Conservation (phyloP, 345 rosid genomes). For the Hibiscus mutabilis region DNA sequence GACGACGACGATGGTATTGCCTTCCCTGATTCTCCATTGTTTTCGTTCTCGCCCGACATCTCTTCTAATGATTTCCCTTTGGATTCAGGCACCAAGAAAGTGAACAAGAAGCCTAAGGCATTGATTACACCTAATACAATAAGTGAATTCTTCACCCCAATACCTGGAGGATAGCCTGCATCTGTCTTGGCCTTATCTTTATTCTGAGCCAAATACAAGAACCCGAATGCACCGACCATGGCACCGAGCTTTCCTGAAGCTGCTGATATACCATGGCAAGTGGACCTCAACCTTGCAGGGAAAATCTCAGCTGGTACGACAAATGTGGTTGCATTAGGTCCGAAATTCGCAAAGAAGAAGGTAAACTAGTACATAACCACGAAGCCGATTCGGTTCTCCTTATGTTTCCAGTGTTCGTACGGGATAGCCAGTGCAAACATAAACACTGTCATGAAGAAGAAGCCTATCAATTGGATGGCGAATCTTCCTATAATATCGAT, state of each 20-base stretch:
- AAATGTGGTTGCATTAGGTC: slow-evolving; percentile 84
- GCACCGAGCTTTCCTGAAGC: slow-evolving; percentile 81
- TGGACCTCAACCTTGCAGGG: slow-evolving; percentile 81
- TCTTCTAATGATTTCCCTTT: slow-evolving; percentile 80
- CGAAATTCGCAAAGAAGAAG: slow-evolving; percentile 85
- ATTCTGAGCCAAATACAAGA: slow-evolving; percentile 70
- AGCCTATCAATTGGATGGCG: slow-evolving; percentile 75
- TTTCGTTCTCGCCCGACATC: slow-evolving; percentile 68
- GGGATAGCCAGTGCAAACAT: slow-evolving; percentile 88
- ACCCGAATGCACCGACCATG: slow-evolving; percentile 86
- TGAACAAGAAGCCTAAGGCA: slow-evolving; percentile 53
- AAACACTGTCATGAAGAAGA: slow-evolving; percentile 87
- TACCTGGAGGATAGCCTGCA: slow-evolving; percentile 20
- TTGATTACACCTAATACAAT: slow-evolving; percentile 55
- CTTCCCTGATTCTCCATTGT: slow-evolving; percentile 7
- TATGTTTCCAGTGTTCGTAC: slow-evolving; percentile 74
- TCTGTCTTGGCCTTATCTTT: slow-evolving; percentile 1
- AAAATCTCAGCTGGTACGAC: slow-evolving; percentile 88
- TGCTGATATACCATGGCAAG: slow-evolving; percentile 89
- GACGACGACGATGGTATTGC: slow-evolving; percentile 4
- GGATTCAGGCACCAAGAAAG: slow-evolving; percentile 85
- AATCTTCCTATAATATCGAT: slow-evolving; percentile 70
- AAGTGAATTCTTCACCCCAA: slow-evolving; percentile 73
- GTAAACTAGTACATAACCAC: slow-evolving; percentile 63
- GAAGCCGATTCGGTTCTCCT: slow-evolving; percentile 64